phyloP scores from a whole-genome alignment of 495 filamentous ascomycete genomes.

The Aspergillus mulundensis region DNA sequence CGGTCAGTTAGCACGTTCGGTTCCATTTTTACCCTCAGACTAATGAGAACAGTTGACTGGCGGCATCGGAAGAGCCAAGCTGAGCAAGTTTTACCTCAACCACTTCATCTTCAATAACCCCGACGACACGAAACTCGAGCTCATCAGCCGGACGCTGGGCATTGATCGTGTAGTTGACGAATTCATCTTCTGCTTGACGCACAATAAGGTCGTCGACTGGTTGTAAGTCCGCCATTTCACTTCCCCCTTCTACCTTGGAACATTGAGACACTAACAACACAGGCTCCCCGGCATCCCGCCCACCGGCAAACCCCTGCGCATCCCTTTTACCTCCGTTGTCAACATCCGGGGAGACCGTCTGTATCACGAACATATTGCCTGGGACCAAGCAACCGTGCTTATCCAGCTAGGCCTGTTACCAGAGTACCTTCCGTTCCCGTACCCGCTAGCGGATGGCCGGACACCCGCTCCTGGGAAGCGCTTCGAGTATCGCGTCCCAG shows the following conservation, averaged over 20 bases:
- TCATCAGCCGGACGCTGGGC: slow-evolving; percentile 66
- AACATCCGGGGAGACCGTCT: slow-evolving; percentile 71
- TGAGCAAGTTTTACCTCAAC: slow-evolving; percentile 65
- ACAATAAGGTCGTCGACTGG: slow-evolving; percentile 67
- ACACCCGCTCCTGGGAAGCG: slow-evolving; percentile 33
- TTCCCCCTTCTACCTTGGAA: too few relatives aligned
- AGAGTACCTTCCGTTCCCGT: slow-evolving; percentile 56
- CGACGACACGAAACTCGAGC: slow-evolving; percentile 56
- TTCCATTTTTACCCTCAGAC: too few relatives aligned
- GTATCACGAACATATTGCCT: slow-evolving; percentile 77
- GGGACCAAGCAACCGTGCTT: slow-evolving; percentile 79
- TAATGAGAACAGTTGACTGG: slow-evolving; percentile 53
- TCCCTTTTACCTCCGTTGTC: slow-evolving; percentile 70
- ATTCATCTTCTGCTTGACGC: slow-evolving; percentile 57
- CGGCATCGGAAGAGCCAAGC: slow-evolving; percentile 59
- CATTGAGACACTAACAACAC: slow-evolving; percentile 7
- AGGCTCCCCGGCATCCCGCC: slow-evolving; percentile 65
- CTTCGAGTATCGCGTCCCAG: slow-evolving; percentile 65
- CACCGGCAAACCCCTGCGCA: slow-evolving; percentile 58
- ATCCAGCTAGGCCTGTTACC: slow-evolving; percentile 69
- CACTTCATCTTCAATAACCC: slow-evolving; percentile 75
- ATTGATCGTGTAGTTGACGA: slow-evolving; percentile 57
- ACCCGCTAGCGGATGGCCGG: slow-evolving; percentile 42
- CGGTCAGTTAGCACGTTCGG: slow-evolving; percentile 32
- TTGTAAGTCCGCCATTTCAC: too few relatives aligned